phyloP scores from a whole-genome alignment of 2,329 filamentous ascomycete species.

The Calonectria pseudoreteaudii region DNA sequence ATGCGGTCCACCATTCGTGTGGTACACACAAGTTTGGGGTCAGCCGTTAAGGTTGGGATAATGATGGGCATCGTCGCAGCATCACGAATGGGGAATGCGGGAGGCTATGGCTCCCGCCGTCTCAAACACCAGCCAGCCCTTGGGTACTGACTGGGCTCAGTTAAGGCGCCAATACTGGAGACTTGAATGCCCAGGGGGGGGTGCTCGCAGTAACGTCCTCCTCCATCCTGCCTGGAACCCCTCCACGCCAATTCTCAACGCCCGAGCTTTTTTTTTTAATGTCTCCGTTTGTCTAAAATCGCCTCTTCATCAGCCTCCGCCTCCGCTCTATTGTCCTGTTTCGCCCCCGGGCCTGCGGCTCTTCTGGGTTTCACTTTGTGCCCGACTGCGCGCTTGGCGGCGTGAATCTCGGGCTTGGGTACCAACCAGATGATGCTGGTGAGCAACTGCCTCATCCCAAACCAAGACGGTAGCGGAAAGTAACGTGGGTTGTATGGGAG shows the following conservation, averaged over 20 bases:
- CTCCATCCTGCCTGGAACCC: not conserved
- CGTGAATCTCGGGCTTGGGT: conserved; percentile 23
- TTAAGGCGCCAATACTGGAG: conserved; percentile 24
- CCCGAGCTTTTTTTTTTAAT: conserved; percentile 2
- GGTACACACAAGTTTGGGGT: conserved; percentile 11
- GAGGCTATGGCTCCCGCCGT: conserved; percentile 21
- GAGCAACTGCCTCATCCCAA: not conserved
- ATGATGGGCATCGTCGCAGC: conserved; percentile 19
- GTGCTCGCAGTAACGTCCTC: conserved; percentile 13
- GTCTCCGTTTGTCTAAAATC: conserved; percentile 6
- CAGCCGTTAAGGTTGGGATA: conserved; percentile 18
- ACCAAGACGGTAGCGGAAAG: not conserved
- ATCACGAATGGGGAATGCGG: conserved; percentile 22
- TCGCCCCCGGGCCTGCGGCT: conserved; percentile 20
- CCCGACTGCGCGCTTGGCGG: conserved; percentile 22
- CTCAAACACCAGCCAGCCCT: conserved; percentile 11
- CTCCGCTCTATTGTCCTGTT: conserved; percentile 9
- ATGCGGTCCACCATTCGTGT: conserved; percentile 11
- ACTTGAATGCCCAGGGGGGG: conserved; percentile 18
- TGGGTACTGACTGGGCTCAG: conserved; percentile 23
- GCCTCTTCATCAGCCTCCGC: conserved; percentile 10
- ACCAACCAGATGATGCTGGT: conserved; percentile 16
- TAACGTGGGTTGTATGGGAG: not conserved
- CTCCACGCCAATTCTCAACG: conserved; percentile 14
- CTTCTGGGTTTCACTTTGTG: conserved; percentile 22